Conservation (phyloP, 2,329 filamentous ascomycete genomes). For the Hymenoscyphus fraxineus region DNA sequence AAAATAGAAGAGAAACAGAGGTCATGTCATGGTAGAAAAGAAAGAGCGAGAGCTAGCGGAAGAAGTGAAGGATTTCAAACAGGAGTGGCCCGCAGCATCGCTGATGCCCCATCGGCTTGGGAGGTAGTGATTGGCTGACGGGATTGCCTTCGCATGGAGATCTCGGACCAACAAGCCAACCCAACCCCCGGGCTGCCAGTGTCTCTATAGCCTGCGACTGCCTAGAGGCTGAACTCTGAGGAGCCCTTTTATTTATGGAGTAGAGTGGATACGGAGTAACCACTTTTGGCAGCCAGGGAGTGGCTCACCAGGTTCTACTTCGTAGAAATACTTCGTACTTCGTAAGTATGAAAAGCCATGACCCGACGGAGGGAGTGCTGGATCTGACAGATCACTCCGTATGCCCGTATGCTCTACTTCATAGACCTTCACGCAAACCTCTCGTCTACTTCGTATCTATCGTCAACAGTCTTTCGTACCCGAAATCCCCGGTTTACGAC, state of each 20-base stretch:
- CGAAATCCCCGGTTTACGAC: not conserved
- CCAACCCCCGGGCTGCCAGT: not conserved
- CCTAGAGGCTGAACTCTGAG: too few relatives aligned
- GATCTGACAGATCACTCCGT: not conserved
- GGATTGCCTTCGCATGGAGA: not conserved
- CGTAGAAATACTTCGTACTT: too few relatives aligned
- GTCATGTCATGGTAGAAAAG: not conserved
- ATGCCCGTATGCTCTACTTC: too few relatives aligned
- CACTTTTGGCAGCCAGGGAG: not conserved
- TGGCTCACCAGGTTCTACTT: too few relatives aligned
- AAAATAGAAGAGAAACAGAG: not conserved
- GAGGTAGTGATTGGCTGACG: not conserved
- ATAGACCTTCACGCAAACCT: not conserved
- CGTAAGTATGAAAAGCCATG: not conserved
- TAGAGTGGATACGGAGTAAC: too few relatives aligned
- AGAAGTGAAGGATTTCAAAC: constrained; percentile 3
- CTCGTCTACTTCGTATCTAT: not conserved
- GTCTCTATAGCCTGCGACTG: not conserved
- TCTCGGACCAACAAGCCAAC: not conserved
- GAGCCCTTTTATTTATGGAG: too few relatives aligned
- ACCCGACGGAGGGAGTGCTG: not conserved
- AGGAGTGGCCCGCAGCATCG: not conserved
- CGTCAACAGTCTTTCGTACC: not conserved
- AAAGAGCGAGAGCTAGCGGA: constrained; percentile 1
- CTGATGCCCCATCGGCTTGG: not conserved